phyloP scores from a whole-genome alignment of 208 protist species.

The Crithidia acanthocephali region DNA sequence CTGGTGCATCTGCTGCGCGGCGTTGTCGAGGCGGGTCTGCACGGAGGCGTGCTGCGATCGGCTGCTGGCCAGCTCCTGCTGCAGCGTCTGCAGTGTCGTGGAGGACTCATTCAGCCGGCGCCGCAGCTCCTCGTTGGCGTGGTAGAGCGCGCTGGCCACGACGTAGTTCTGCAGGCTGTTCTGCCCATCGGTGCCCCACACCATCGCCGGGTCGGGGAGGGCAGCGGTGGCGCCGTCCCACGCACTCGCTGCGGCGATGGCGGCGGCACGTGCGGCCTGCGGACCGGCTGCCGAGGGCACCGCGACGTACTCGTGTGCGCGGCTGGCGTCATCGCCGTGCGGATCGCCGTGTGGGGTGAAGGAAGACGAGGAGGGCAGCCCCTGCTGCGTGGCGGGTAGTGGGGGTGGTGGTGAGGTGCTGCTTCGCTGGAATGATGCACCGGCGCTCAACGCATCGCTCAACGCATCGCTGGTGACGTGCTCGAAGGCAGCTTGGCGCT shows the following conservation, averaged over 20 bases:
- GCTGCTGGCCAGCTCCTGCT: slow-evolving; percentile 72
- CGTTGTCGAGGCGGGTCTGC: slow-evolving; percentile 63
- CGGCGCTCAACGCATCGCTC: neutral
- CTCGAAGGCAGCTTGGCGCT: slow-evolving; percentile 1
- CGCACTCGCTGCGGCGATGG: slow-evolving; percentile 36
- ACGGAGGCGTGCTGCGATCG: slow-evolving; percentile 40
- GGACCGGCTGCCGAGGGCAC: slow-evolving; percentile 47
- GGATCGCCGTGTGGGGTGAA: neutral
- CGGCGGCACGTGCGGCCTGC: slow-evolving; percentile 38
- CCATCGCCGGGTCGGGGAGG: slow-evolving; percentile 83
- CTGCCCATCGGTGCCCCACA: slow-evolving; percentile 82
- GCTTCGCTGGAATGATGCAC: neutral
- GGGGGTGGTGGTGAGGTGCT: neutral
- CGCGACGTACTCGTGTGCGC: slow-evolving; percentile 42
- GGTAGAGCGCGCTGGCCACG: slow-evolving; percentile 81
- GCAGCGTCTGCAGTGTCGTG: slow-evolving; percentile 59
- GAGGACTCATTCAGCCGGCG: slow-evolving; percentile 77
- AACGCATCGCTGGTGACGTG: slow-evolving; percentile 10
- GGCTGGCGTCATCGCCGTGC: neutral
- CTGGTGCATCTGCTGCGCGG: slow-evolving; percentile 80
- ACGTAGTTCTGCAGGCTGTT: slow-evolving; percentile 80
- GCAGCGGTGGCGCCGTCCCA: slow-evolving; percentile 38
- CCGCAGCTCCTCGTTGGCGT: slow-evolving; percentile 89
- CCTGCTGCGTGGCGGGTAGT: neutral
- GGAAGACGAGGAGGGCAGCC: neutral